Evolutionary conservation across 768 basidiomycete genomes (phyloP).

Genomic region (Cytidiella melzeri): DNA sequence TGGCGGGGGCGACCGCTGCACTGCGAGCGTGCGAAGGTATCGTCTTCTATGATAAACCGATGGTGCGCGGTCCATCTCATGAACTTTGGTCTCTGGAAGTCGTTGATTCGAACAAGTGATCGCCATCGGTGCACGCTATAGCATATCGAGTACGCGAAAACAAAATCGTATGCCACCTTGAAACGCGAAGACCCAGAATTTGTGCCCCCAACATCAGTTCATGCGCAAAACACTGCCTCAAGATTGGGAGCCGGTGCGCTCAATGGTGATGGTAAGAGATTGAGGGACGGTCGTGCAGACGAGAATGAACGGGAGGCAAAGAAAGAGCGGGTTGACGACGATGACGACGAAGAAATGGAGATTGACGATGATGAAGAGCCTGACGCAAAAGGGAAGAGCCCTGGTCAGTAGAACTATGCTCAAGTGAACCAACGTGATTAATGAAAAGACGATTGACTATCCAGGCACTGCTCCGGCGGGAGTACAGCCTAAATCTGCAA

Average conservation of each 20-base stretch:
- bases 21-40: conserved; percentile 92
- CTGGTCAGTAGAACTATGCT: conserved; percentile 5
- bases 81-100: conserved; percentile 18
- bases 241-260: conserved; percentile 23
- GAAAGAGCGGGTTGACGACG: conserved; percentile 58
- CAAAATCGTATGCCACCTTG: conserved; percentile 81
- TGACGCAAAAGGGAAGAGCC: conserved; percentile 28
- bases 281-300: conserved; percentile 53
- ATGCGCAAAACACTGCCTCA: conserved; percentile 37
- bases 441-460: neutral
- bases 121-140: conserved; percentile 28
- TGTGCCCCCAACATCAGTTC: conserved; percentile 61
- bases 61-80: conserved; percentile 48
- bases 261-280: conserved; percentile 44
- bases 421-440: neutral
- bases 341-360: conserved; percentile 70
- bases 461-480: conserved; percentile 37
- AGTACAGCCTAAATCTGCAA: conserved; percentile 49
- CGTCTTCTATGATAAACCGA: conserved; percentile 86
- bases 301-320: conserved; percentile 56
- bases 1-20: conserved; percentile 85
- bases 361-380: conserved; percentile 96
- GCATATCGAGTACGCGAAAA: conserved; percentile 89
- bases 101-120: conserved; percentile 23
- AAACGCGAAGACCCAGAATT: conserved; percentile 77